Evolutionary conservation across 176 grass and related monocot species (phyloP), one percentile per base, ranked within the genome.

Genomic region (Musa acuminata): DNA sequence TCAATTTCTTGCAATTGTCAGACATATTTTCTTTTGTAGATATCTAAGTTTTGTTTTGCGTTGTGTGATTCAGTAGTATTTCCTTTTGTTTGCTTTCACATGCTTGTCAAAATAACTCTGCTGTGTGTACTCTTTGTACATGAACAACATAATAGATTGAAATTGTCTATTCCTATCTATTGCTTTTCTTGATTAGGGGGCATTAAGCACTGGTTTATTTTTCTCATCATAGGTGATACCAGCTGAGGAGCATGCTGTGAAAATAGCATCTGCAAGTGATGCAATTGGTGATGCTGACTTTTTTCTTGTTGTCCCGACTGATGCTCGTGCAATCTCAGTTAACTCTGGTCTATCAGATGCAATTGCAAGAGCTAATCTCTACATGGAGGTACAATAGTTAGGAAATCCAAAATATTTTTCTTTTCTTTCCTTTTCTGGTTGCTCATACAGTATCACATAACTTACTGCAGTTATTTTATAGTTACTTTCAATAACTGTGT

Each of bases 251-350:
- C 84, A 86, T 70, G 84, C 80, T 2, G 84, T 49, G 58, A 86
- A 86, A 24, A 82, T 86, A 49, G 80, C 80, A 27, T 59, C 84
- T 16, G 84, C 84, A 12, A 86, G 84, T 64, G 84, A 86, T 23
- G 23, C 23, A 23, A 23, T 23, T 23, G 23, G 23, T 23, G 23
- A 23, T 23, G 23, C 23, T 23, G 23, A 23, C 23, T 23, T 23
- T 23, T 23, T 23, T 23, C 23, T 23, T 23, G 23, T 23, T 23
- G 23, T 0, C 23, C 23, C 0, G 23, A 23, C 23, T 23, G 23
- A 23, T 23, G 23, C 23, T 23, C 23, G 23, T 23, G 23, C 23
- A 23, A 23, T 23, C 23, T 23, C 23, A 23, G 23, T 23, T 23
- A 23, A 23, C 23, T 23, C 23, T 23, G 23, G 23, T 23, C 23